Base-by-base conservation (phyloP, 202 grass and related monocot species). In the Cymbopogon flexuosus region DNA sequence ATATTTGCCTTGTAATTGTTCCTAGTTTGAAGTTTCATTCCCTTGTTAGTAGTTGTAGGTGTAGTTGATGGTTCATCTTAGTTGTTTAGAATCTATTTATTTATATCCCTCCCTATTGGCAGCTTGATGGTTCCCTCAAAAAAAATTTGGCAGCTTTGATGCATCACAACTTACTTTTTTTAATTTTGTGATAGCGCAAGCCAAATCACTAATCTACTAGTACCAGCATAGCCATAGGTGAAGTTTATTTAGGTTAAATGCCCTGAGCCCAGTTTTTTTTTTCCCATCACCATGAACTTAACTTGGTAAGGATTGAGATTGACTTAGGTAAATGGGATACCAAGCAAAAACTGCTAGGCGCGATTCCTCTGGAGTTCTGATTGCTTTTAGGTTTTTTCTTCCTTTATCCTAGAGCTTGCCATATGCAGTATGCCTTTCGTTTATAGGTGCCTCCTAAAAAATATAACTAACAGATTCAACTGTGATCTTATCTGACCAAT, bases 161-260 rank as follows among this genome's bases (percentile, higher is more conserved):
- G n/a, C 36, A 14, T 79, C 19, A 16, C 12, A 43, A 8, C 42
- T 43, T 56, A 34, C 24, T 13, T 43, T 49, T 37, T 59, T 59
- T 10, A n/a, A 42, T 2, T 59, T 4, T 70, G 18, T 67, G 40
- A 41, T 74, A 87, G 3, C 8, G 4, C 27, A 77, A 23, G 27
- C 24, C 72, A 16, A 34, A 75, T 46, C 74, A 75, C n/a, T 76
- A 31, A 43, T 75, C 34, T 68, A 83, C 51, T 54, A 54, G 1
- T 40, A 30, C 8, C 3, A 11, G 56, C 66, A 80, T 37, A 14
- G 34, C 31, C 12, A 15, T 47, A 15, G 5, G 8, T 64, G 13
- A 34, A 80, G 43, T 85, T 59, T 33, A 37, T 68, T 71, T 84
- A 61, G 16, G 61, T 21, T 41, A 76, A 86, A 68, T 74, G 15